These are phyloP conservation scores for Teratosphaeria pseudoeucalypti DNA, from an alignment of 2,329 filamentous ascomycete genomes.

Conservation along the genomic window DNA sequence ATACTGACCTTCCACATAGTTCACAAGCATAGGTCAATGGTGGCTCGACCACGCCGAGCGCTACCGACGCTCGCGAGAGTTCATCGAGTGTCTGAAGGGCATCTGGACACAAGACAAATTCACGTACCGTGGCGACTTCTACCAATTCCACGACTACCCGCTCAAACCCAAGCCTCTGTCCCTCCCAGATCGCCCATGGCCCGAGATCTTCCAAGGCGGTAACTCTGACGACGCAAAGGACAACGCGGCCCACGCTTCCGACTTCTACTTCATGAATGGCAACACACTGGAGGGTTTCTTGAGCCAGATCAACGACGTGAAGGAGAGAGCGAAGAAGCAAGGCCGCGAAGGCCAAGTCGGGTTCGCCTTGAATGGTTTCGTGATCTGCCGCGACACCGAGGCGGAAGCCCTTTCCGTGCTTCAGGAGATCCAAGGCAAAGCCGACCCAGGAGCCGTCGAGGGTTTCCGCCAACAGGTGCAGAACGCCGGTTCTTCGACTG, in stretches of 20 bases:
- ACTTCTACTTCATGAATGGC: conserved; percentile 49
- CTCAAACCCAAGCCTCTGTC: conserved; percentile 41
- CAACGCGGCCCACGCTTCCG: conserved; percentile 38
- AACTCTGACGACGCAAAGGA: conserved; percentile 42
- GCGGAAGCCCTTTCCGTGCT: conserved; percentile 41
- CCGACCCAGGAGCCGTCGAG: conserved; percentile 40
- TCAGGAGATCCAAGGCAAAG: conserved; percentile 44
- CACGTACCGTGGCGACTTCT: conserved; percentile 43
- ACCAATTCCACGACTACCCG: conserved; percentile 42
- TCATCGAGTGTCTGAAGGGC: conserved; percentile 41
- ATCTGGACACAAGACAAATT: conserved; percentile 44
- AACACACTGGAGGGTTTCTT: conserved; percentile 45
- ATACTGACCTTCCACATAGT: conserved; percentile 18
- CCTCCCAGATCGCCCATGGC: conserved; percentile 34
- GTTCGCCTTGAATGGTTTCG: conserved; percentile 44
- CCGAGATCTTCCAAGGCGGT: conserved; percentile 45
- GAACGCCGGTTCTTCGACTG: conserved; percentile 39
- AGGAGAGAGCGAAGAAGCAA: conserved; percentile 34
- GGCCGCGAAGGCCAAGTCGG: conserved; percentile 35
- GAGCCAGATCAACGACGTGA: conserved; percentile 41
- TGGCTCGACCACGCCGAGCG: conserved; percentile 46
- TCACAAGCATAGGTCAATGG: conserved; percentile 43
- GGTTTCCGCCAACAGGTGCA: conserved; percentile 41
- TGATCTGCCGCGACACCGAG: conserved; percentile 41
- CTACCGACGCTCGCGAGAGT: conserved; percentile 41